phyloP scores from a whole-genome alignment of 805 yeast species.

The Priceomyces carsonii region DNA sequence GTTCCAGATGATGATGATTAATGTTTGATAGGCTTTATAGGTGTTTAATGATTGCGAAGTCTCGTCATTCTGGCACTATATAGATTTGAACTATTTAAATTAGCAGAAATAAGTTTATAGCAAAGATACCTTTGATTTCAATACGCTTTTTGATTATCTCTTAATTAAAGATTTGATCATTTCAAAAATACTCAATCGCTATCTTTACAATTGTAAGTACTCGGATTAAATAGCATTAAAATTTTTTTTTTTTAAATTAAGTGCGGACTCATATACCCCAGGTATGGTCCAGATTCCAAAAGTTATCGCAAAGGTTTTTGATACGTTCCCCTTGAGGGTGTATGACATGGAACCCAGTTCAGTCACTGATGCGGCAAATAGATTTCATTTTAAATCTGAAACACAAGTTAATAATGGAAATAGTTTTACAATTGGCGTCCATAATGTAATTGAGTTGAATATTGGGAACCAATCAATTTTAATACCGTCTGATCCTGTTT shows the following conservation, averaged over 20 bases:
- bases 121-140: too few relatives aligned
- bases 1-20: slow-evolving; percentile 43
- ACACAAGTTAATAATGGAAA: slow-evolving; percentile 16
- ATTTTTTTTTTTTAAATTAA: slow-evolving; percentile 1
- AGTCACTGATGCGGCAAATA: slow-evolving; percentile 9
- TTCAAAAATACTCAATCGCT: too few relatives aligned
- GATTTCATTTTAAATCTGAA: slow-evolving; percentile 18
- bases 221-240: slow-evolving; percentile 4
- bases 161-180: too few relatives aligned
- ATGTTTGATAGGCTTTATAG: too few relatives aligned
- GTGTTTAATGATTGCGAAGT: too few relatives aligned
- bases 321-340: slow-evolving; percentile 49
- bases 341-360: slow-evolving; percentile 38
- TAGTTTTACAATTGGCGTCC: slow-evolving; percentile 56
- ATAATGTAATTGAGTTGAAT: slow-evolving; percentile 34
- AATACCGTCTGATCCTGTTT: slow-evolving; percentile 60
- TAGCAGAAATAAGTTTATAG: too few relatives aligned
- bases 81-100: too few relatives aligned
- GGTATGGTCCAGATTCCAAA: slow-evolving; percentile 36
- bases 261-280: too few relatives aligned
- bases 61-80: too few relatives aligned
- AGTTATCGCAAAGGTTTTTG: slow-evolving; percentile 47
- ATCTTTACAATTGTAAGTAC: too few relatives aligned
- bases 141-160: too few relatives aligned
- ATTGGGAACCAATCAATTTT: slow-evolving; percentile 24